These are phyloP conservation scores for Aspergillus kassunensis DNA, from an alignment of 495 filamentous ascomycete genomes.

Conservation along the genomic window DNA sequence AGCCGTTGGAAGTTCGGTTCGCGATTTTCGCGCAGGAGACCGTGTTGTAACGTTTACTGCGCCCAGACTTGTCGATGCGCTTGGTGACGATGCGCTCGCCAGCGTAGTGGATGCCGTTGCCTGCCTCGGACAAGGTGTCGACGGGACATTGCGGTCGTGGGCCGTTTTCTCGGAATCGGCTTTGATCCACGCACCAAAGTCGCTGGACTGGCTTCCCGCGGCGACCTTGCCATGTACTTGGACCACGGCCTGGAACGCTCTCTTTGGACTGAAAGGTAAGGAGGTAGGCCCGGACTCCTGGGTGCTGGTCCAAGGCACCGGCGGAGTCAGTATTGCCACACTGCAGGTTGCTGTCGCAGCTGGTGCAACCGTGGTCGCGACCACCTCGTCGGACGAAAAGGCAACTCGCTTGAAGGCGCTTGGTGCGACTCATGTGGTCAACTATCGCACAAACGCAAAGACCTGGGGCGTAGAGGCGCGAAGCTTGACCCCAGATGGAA, in stretches of 20 bases:
- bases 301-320: constrained; percentile 68
- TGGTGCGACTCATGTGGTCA: constrained; percentile 47
- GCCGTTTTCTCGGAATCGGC: constrained; percentile 58
- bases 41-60: constrained; percentile 12
- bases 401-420: constrained; percentile 50
- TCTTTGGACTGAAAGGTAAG: constrained; percentile 54
- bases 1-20: constrained; percentile 12
- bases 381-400: constrained; percentile 62
- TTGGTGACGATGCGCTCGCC: constrained; percentile 11
- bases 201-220: constrained; percentile 53
- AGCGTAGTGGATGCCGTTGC: not conserved
- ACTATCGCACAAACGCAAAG: constrained; percentile 53
- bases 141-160: constrained; percentile 33
- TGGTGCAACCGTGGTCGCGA: constrained; percentile 67
- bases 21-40: constrained; percentile 11
- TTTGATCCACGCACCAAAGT: constrained; percentile 53
- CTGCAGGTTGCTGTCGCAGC: constrained; percentile 69
- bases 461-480: constrained; percentile 61
- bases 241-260: constrained; percentile 67
- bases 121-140: constrained; percentile 11
- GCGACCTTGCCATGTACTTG: constrained; percentile 61
- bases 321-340: constrained; percentile 68
- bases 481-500: constrained; percentile 42
- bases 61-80: constrained; percentile 1
- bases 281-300: constrained; percentile 52